Evolutionary conservation across 257 asterid species (phyloP).

Genomic region (Capsicum rhomboideum): DNA sequence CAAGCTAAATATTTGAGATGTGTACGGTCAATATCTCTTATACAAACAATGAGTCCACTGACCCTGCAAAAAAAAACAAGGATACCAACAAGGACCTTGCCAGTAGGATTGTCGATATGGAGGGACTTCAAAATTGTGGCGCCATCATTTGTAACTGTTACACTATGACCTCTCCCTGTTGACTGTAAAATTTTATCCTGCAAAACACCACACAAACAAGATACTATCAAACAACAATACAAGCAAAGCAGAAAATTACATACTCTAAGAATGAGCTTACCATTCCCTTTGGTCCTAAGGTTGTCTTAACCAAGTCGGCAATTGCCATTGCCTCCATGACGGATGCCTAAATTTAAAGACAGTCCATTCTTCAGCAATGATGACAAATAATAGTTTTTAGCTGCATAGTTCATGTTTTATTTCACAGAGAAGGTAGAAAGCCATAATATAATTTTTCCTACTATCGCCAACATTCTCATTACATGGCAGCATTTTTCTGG

Average conservation of each 20-base stretch:
- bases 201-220: not conserved
- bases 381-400: not conserved
- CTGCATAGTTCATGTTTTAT: not conserved
- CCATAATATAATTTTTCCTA: not conserved
- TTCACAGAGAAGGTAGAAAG: not conserved
- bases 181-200: constrained; percentile 94
- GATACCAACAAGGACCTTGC: constrained; percentile 96
- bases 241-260: not conserved
- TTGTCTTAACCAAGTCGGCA: constrained; percentile 88
- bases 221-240: not conserved
- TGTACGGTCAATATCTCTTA: not conserved
- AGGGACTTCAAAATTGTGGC: constrained; percentile 93
- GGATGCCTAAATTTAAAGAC: constrained; percentile 44
- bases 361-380: not conserved
- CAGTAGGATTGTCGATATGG: constrained; percentile 93
- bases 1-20: not conserved
- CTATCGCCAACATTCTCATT: not conserved
- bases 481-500: not conserved
- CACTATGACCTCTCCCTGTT: constrained; percentile 68
- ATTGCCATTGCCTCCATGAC: constrained; percentile 88
- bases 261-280: constrained; percentile 14
- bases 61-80: constrained; percentile 9
- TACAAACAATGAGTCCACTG: not conserved
- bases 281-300: constrained; percentile 98
- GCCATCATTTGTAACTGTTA: constrained; percentile 93